Base-by-base conservation (phyloP, 345 rosid species). In the Brassica rapa region DNA sequence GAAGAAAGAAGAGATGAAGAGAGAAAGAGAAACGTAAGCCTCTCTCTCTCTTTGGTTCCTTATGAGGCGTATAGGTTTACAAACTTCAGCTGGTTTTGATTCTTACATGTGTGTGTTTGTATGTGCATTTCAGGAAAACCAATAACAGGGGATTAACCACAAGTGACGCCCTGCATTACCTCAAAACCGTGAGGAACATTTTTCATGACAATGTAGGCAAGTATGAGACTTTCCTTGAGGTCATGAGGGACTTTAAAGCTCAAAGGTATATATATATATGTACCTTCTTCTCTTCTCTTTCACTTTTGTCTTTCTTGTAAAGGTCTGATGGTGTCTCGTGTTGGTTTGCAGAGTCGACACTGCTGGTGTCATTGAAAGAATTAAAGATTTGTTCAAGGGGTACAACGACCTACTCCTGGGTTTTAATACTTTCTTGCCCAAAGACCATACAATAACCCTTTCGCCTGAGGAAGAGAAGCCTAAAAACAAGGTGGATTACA, bases 221-320 rank as follows among this genome's bases (percentile, higher is more conserved):
- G 66, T 95, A 93, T 70, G 94, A 91, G 27, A 86, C 80, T 43
- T 95, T 95, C 73, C 96, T 93, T 77, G 90, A 90, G 77, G 89
- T 95, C 69, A 93, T 95, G 98, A 95, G 88, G 82, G 99, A 91
- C 83, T 93, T 95, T 74, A 93, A 89, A 85, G 94, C 97, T 63
- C 93, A 93, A 72, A 91, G 94, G 99, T 39, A 9, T 93, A 25
- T 65, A 57, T 27, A n/a, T 68, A 25, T 65, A 57, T 27, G 5
- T 68, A 62, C 29, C 69, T 37, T 5, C 39, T 29, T 37, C 61
- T 33, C 61, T 25, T 57, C 39, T 64, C 68, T 74, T 80, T 70
- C 51, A 21, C n/a, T 67, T 79, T 5, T 66, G 15, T 55, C 24
- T 71, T 63, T 55, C 12, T 24, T 68, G 1, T 27, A 21, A 39